Base-by-base conservation (phyloP, 495 filamentous ascomycete species). In the Melanomma pulvis-pyrius region DNA sequence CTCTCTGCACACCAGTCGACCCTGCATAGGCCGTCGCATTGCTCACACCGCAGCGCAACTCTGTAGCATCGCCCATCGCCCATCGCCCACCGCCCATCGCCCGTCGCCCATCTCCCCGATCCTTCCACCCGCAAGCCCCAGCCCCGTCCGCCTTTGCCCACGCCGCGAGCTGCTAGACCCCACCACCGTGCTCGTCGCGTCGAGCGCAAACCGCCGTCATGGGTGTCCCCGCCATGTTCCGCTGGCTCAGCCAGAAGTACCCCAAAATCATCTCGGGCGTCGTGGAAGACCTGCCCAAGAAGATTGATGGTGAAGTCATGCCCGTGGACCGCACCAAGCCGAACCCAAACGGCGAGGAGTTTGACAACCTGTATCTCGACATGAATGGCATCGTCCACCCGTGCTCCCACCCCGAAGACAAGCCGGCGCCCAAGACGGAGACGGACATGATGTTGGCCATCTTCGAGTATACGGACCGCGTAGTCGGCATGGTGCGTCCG, bases 301-400 rank as follows among this genome's bases (percentile, higher is more conserved):
- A 87, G 59, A 82, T 97, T 72, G 86, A 93, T 81, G 93, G 91
- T 68, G 80, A 87, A 41, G 83, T 87, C 67, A 86, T 96, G 32
- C 96, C 94, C 1, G 84, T 98, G 46, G 92, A 98, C 73, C 84
- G 82, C 21, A 90, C 88, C n/a, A 79, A 82, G 28, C 86, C 91
- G 1, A 99, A 99, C 76, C 94, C 94, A 6, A 99, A 99, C 79
- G 93, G 92, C 76, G 94, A 97, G 77, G 93, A 98, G 75, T 90
- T 93, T 72, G 93, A 99, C 77, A 99, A 98, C 74, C 82, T 99
- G 2, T 99, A 98, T 73, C 85, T 99, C 56, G 94, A 99, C 74
- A 98, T 99, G 94, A 99, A 99, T 80, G 94, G 94, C 75, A 99
- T 99, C 69, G 94, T 99, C 48, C 94, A 99, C 84, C 96, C 96